These are phyloP conservation scores for Aspergillus sclerotioniger DNA, from an alignment of 495 filamentous ascomycete genomes.

Conservation along the genomic window DNA sequence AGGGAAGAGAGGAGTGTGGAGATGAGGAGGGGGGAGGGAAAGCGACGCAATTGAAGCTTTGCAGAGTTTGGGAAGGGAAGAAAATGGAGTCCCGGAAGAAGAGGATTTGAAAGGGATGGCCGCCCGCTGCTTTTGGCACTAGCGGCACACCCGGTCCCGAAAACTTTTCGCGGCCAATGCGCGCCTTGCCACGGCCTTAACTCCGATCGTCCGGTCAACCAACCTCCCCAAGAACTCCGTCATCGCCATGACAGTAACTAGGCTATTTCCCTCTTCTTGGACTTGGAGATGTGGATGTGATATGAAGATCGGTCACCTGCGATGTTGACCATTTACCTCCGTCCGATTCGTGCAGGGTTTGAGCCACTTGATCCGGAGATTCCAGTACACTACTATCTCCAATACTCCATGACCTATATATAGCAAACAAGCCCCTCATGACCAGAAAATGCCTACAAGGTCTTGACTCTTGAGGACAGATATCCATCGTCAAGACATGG, in stretches of 20 bases:
- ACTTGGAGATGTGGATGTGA: not conserved
- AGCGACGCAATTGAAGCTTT: slow-evolving; percentile 27
- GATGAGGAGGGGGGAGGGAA: slow-evolving; percentile 15
- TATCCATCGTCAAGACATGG: too few relatives aligned
- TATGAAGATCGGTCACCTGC: not conserved
- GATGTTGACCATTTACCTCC: not conserved
- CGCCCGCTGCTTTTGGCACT: slow-evolving; percentile 15
- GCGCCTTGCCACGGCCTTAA: slow-evolving; percentile 21
- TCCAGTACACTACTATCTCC: too few relatives aligned
- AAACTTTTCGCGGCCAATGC: slow-evolving; percentile 46
- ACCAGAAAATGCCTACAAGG: too few relatives aligned
- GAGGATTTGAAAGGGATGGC: slow-evolving; percentile 40
- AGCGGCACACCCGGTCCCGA: slow-evolving; percentile 21
- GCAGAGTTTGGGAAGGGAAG: slow-evolving; percentile 21
- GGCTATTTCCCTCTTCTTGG: not conserved
- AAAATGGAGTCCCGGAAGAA: slow-evolving; percentile 27
- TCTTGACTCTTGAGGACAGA: too few relatives aligned
- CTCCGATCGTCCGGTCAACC: slow-evolving; percentile 37
- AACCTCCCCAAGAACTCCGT: too few relatives aligned
- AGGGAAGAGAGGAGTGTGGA: slow-evolving; percentile 20
- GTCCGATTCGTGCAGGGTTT: not conserved
- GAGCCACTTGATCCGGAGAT: too few relatives aligned
- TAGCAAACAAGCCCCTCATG: too few relatives aligned
- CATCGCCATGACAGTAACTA: too few relatives aligned
- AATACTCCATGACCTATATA: too few relatives aligned